Evolutionary conservation across 2,329 filamentous ascomycete genomes (phyloP).

Genomic region (Hypomyces rosellus): DNA sequence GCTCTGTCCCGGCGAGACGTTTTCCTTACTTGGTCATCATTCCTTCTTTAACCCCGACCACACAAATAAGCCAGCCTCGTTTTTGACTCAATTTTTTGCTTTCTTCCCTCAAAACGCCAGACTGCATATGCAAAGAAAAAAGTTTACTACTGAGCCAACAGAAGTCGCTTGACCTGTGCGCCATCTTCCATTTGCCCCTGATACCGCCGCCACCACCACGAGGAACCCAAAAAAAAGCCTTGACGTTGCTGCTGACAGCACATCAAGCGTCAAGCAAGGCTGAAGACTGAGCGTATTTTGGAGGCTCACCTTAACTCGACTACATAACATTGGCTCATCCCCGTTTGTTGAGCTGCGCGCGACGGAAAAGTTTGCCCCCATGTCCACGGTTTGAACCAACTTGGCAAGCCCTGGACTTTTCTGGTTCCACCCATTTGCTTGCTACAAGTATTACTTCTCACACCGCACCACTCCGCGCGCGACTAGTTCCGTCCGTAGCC

Average conservation of each 20-base stretch:
- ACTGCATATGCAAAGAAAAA: not conserved
- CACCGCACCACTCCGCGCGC: conserved; percentile 8
- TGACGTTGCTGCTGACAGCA: not conserved
- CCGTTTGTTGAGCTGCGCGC: conserved; percentile 5
- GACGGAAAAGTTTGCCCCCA: conserved; percentile 11
- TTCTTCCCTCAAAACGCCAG: not conserved
- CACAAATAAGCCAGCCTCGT: too few relatives aligned
- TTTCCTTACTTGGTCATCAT: too few relatives aligned
- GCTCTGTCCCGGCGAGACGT: not conserved
- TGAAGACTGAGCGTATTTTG: too few relatives aligned
- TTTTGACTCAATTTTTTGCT: not conserved
- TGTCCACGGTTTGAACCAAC: conserved; percentile 12
- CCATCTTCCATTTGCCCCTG: not conserved
- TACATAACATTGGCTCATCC: not conserved
- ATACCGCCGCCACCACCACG: not conserved
- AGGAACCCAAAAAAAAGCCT: not conserved
- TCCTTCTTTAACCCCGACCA: too few relatives aligned
- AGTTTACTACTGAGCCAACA: not conserved
- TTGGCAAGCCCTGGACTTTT: conserved; percentile 7
- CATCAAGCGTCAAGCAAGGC: not conserved
- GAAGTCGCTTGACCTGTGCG: not conserved
- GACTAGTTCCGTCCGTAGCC: conserved; percentile 4
- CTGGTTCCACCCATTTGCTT: conserved; percentile 7
- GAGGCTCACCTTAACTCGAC: not conserved
- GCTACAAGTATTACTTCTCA: conserved; percentile 7